Evolutionary conservation across 2,329 filamentous ascomycete genomes (phyloP).

Genomic region (Trichophyton mentagrophytes): DNA sequence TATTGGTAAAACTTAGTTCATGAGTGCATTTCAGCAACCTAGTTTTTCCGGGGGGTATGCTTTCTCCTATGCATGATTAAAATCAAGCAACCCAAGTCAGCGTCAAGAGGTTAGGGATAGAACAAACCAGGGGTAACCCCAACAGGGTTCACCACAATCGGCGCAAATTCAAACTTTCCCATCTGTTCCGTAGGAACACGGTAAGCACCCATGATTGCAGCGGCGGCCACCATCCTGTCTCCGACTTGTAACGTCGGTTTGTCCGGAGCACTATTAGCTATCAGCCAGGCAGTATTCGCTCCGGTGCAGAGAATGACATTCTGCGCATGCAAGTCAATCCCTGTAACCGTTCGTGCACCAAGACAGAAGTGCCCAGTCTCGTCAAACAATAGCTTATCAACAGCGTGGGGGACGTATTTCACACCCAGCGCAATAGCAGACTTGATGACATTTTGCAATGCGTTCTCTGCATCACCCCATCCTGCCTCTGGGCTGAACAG

Average conservation of each 20-base stretch:
- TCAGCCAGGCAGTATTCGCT: constrained; percentile 16
- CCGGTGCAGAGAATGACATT: constrained; percentile 17
- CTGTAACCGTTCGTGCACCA: constrained; percentile 14
- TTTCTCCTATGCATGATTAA: constrained; percentile 4
- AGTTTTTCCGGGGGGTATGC: not conserved
- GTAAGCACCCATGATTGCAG: constrained; percentile 4
- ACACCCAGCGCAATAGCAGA: constrained; percentile 42
- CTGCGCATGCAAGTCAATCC: constrained; percentile 12
- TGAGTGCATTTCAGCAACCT: constrained; percentile 6
- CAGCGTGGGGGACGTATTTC: constrained; percentile 42
- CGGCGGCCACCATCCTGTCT: constrained; percentile 32
- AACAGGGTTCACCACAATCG: constrained; percentile 5
- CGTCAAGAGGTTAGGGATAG: not conserved
- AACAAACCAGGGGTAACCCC: constrained; percentile 4
- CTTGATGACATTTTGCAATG: constrained; percentile 40
- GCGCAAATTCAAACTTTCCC: constrained; percentile 4
- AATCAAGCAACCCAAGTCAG: not conserved
- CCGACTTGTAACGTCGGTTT: constrained; percentile 33
- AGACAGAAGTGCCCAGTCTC: constrained; percentile 23
- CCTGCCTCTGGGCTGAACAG: constrained; percentile 44
- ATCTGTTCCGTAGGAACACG: constrained; percentile 5
- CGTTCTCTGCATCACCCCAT: constrained; percentile 48
- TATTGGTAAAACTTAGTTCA: constrained; percentile 8
- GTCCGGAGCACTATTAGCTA: constrained; percentile 32
- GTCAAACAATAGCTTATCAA: constrained; percentile 26